phyloP scores from a whole-genome alignment of 2,329 filamentous ascomycete species.

The Aspergillus amoenus region DNA sequence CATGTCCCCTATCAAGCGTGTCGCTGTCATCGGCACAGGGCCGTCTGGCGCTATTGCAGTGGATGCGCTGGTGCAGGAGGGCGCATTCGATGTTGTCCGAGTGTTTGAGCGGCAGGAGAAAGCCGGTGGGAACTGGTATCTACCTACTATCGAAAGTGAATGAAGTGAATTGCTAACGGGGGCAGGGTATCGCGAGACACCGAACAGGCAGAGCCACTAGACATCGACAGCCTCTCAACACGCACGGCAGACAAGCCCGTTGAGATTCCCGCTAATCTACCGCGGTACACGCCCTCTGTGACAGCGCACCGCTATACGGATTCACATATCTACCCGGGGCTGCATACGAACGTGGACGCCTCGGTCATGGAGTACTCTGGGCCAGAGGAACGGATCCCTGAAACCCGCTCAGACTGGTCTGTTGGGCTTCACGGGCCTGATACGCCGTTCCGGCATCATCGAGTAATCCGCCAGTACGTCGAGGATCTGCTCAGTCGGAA shows the following conservation, averaged over 20 bases:
- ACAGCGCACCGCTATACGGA: slow-evolving; percentile 54
- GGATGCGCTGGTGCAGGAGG: slow-evolving; percentile 60
- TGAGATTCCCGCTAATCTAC: slow-evolving; percentile 49
- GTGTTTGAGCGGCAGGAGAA: slow-evolving; percentile 63
- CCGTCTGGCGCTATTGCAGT: slow-evolving; percentile 61
- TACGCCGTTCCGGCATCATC: slow-evolving; percentile 63
- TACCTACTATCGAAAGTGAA: too few species aligned
- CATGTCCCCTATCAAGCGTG: slow-evolving; percentile 32
- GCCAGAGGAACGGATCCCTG: slow-evolving; percentile 54
- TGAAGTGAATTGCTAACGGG: not conserved
- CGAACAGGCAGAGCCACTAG: slow-evolving; percentile 43
- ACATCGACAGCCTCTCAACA: slow-evolving; percentile 49
- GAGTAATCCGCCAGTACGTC: slow-evolving; percentile 57
- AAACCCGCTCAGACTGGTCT: slow-evolving; percentile 41
- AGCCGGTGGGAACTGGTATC: slow-evolving; percentile 62
- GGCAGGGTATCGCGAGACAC: slow-evolving; percentile 32
- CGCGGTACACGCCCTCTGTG: slow-evolving; percentile 45
- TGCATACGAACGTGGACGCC: slow-evolving; percentile 65
- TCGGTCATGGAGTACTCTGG: slow-evolving; percentile 59
- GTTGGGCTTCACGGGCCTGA: slow-evolving; percentile 54
- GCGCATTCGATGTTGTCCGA: slow-evolving; percentile 57
- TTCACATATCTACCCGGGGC: slow-evolving; percentile 60
- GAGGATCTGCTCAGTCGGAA: slow-evolving; percentile 55
- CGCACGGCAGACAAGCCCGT: slow-evolving; percentile 53
- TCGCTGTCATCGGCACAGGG: slow-evolving; percentile 63